Percentiles rank a stretch among this genome's conserved stretches.
Evolutionary conservation across 495 filamentous ascomycete genomes (phyloP).

Genomic region (Xylaria bambusicola): DNA sequence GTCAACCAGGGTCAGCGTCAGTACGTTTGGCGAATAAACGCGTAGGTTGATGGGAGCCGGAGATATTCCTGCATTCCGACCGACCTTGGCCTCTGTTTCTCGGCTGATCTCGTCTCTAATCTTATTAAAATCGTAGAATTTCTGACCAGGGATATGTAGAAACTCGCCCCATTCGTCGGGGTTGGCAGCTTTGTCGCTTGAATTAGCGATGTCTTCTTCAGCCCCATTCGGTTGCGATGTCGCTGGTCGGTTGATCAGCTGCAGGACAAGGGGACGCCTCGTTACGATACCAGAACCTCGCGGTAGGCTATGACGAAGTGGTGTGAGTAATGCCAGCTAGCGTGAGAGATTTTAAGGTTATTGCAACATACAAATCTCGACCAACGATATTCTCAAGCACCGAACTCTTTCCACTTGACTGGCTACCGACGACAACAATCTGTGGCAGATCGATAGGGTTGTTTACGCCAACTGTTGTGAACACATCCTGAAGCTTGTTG

Average conservation of each 20-base stretch:
- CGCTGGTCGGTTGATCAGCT: slow-evolving; percentile 87
- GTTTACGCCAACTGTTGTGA: slow-evolving; percentile 95
- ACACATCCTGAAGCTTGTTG: slow-evolving; percentile 99
- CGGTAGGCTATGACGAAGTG: slow-evolving; percentile 66
- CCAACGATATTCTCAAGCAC: slow-evolving; percentile 99
- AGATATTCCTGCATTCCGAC: slow-evolving; percentile 94
- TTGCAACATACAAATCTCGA: slow-evolving; percentile 82
- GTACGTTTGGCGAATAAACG: slow-evolving; percentile 97
- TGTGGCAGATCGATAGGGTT: slow-evolving; percentile 99
- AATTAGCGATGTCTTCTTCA: slow-evolving; percentile 64
- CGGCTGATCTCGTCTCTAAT: slow-evolving; percentile 97
- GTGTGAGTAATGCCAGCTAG: slow-evolving; percentile 3
- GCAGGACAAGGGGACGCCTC: slow-evolving; percentile 90
- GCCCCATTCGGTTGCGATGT: slow-evolving; percentile 71
- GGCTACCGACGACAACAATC: slow-evolving; percentile 97
- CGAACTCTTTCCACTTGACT: slow-evolving; percentile 99
- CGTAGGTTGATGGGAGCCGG: slow-evolving; percentile 94
- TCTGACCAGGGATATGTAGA: slow-evolving; percentile 95
- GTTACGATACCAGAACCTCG: slow-evolving; percentile 98
- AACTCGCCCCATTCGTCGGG: slow-evolving; percentile 98
- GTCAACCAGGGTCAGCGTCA: slow-evolving; percentile 97
- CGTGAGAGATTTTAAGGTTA: not conserved
- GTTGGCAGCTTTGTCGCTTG: slow-evolving; percentile 79
- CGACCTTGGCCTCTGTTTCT: slow-evolving; percentile 96
- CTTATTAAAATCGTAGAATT: slow-evolving; percentile 99